These are phyloP conservation scores for Colletotrichum incanum DNA, from an alignment of 2,329 filamentous ascomycete genomes.

Conservation along the genomic window DNA sequence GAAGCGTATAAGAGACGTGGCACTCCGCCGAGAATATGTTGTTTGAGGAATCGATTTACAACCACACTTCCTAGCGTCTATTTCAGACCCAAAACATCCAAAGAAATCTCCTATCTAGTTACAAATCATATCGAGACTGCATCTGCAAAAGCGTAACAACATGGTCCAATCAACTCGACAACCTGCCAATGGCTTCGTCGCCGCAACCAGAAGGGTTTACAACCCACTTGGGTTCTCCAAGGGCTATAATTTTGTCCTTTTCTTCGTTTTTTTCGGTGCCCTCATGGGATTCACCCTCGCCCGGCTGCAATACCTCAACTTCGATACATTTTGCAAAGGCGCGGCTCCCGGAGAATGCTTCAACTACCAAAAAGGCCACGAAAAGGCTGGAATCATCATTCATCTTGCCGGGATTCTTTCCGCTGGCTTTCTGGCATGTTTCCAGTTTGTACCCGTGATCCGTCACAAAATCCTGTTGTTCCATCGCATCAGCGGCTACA, in stretches of 20 bases:
- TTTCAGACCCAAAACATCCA: neutral
- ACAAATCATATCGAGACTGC: neutral
- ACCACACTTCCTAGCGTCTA: neutral
- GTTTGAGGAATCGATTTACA: no score
- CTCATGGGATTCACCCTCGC: slow-evolving; percentile 65
- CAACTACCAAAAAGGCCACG: slow-evolving; percentile 49
- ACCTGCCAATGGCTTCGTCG: slow-evolving; percentile 45
- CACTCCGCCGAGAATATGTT: neutral
- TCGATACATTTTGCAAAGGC: slow-evolving; percentile 46
- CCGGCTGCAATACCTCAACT: slow-evolving; percentile 64
- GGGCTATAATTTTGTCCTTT: slow-evolving; percentile 72
- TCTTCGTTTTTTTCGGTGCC: slow-evolving; percentile 62
- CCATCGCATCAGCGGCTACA: slow-evolving; percentile 74
- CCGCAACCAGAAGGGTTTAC: slow-evolving; percentile 53
- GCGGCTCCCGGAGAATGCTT: slow-evolving; percentile 56
- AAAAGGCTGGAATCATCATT: slow-evolving; percentile 60
- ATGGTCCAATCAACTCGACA: slow-evolving; percentile 35
- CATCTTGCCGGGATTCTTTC: slow-evolving; percentile 64
- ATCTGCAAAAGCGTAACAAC: neutral
- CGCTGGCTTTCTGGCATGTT: slow-evolving; percentile 58
- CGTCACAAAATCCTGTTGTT: slow-evolving; percentile 65
- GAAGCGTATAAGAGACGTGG: neutral
- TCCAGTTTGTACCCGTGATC: slow-evolving; percentile 66
- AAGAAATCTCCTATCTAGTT: neutral
- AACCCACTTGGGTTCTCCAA: slow-evolving; percentile 68